A percentile compares a stretch with the other conserved stretches of the same genome.
These are phyloP conservation scores for Lachnellula cervina DNA, from an alignment of 2,329 filamentous ascomycete species.

Conservation along the genomic window DNA sequence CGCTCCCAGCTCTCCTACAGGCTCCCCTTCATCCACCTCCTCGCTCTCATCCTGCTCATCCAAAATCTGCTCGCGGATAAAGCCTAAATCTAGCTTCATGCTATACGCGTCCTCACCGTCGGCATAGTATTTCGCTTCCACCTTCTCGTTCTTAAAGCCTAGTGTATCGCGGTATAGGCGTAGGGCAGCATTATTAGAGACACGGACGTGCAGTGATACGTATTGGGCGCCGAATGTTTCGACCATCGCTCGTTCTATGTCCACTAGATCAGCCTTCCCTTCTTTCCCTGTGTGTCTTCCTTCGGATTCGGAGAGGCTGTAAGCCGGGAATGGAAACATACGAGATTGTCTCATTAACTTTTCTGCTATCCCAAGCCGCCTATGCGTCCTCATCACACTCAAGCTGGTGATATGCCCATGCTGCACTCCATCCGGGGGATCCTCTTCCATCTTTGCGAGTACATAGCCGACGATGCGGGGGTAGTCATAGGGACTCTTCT, in stretches of 20 bases:
- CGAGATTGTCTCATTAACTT: slow-evolving; percentile 96
- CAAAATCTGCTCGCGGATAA: slow-evolving; percentile 49
- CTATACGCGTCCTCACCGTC: slow-evolving; percentile 94
- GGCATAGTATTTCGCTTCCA: slow-evolving; percentile 88
- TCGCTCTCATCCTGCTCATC: slow-evolving; percentile 42
- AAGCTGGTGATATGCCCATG: slow-evolving; percentile 96
- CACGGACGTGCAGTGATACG: slow-evolving; percentile 91
- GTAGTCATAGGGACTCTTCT: slow-evolving; percentile 75
- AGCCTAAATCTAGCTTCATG: slow-evolving; percentile 80
- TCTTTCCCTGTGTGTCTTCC: background rate
- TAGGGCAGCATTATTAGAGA: slow-evolving; percentile 87
- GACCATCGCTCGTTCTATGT: slow-evolving; percentile 85
- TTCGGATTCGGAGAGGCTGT: background rate
- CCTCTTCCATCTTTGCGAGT: slow-evolving; percentile 99
- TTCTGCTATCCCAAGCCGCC: slow-evolving; percentile 86
- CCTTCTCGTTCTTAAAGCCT: slow-evolving; percentile 81
- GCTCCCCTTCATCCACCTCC: slow-evolving; percentile 61
- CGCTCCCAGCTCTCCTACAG: slow-evolving; percentile 61
- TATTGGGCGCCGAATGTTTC: slow-evolving; percentile 89
- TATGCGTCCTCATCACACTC: slow-evolving; percentile 93
- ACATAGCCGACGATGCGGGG: slow-evolving; percentile 98
- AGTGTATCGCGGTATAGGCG: slow-evolving; percentile 91
- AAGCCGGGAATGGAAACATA: slow-evolving; percentile 43
- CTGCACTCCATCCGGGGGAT: slow-evolving; percentile 81
- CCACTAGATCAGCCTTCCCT: slow-evolving; percentile 16